Evolutionary conservation across 768 basidiomycete genomes (phyloP), one percentile per base, ranked within the genome.

Genomic region (Hortiboletus campestris): DNA sequence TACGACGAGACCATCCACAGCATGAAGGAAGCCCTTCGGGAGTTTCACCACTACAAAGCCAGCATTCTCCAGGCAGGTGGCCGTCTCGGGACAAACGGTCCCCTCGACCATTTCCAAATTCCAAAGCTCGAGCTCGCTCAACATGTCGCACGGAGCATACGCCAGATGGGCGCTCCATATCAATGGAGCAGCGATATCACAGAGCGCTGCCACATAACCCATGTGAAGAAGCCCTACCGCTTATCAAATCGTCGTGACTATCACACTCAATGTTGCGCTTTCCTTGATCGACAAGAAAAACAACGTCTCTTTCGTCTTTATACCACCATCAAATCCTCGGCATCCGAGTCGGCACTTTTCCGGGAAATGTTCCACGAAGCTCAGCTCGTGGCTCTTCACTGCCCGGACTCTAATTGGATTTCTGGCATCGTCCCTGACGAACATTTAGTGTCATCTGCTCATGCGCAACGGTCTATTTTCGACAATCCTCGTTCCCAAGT

Each of bases 151-250:
- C 31, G 56, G 0, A 73, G 64, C 45, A 72, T 73, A 16, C 43
- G 51, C 2, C 31, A 41, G 1, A 69, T 67, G 48, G 77, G 78
- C 0, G 67, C 63, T 6, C 52, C 70, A 3, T 56, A 60, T 35
- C 55, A 62, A 9, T 62, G 59, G 55, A 57, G 39, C 19, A 61
- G 59, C 2, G 40, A 62, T 10, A 62, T 62, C 12, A 61, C 55
- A 0, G 45, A 62, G 35, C 12, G 10, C 1, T 62, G 59, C 10
- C 61, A 61, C 14, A 61, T 62, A 9, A 41, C 39, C 2, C 49
- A 32, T 12, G 19, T 56, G 4, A 62, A 62, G 35, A 42, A 4
- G 0, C 61, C 54, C 2, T 61, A 62, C 14, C 16, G 12, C 12
- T 20, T 42, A 5, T 48, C 59, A 0, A 61, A 61, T 20, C 31